phyloP scores from a whole-genome alignment of 192 early-diverging fungal species.

The Linnemannia elongata region DNA sequence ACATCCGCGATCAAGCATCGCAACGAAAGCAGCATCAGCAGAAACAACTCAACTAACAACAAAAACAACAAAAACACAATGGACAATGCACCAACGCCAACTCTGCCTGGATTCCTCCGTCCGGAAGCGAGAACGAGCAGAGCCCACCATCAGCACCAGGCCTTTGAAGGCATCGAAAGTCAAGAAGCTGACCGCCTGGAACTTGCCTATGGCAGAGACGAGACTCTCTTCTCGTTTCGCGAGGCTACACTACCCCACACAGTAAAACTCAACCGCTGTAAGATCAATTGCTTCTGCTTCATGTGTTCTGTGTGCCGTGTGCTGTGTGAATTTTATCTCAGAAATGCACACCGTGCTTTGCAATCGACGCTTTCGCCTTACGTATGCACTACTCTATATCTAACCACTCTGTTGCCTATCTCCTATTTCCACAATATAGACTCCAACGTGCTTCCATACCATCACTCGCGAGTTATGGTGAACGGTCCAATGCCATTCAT shows the following conservation, averaged over 20 bases:
- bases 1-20: neutral
- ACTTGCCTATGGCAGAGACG: neutral
- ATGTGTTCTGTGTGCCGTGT: too few species aligned
- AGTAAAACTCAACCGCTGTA: conserved; percentile 58
- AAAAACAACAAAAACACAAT: neutral
- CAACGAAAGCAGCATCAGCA: neutral
- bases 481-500: conserved; percentile 58
- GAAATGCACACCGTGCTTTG: too few species aligned
- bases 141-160: neutral
- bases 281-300: neutral
- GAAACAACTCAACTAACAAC: neutral
- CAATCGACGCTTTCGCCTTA: neutral
- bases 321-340: too few species aligned
- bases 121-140: neutral
- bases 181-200: conserved; percentile 33
- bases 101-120: conserved; percentile 39
- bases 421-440: conserved; percentile 13
- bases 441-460: conserved; percentile 33
- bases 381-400: neutral
- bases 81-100: neutral
- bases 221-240: conserved; percentile 30
- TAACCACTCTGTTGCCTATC: conserved; percentile 14
- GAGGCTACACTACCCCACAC: neutral
- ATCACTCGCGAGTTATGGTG: conserved; percentile 29
- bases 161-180: conserved; percentile 19